phyloP scores from a whole-genome alignment of 106 monocot species.

The Phalaenopsis aphrodite region DNA sequence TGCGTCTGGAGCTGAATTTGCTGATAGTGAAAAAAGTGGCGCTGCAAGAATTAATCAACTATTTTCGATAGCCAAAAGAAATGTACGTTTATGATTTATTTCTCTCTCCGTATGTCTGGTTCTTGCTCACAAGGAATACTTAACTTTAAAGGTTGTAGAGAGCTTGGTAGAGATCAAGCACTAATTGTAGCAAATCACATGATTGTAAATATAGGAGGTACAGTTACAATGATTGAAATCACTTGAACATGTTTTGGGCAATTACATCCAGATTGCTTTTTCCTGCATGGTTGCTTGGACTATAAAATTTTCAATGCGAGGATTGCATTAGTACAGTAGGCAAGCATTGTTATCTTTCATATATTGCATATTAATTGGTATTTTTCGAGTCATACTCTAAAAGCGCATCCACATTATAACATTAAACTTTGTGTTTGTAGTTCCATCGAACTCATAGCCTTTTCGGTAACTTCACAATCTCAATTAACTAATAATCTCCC shows the following conservation, averaged over 20 bases:
- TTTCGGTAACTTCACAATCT: background rate
- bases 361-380: background rate
- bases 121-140: background rate
- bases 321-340: background rate
- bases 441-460: background rate
- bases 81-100: slow-evolving; percentile 34
- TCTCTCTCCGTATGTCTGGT: background rate
- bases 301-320: background rate
- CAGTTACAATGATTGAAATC: background rate
- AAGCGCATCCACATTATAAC: background rate
- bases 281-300: background rate
- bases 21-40: slow-evolving; percentile 88
- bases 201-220: background rate
- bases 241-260: background rate
- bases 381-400: background rate
- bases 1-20: slow-evolving; percentile 91
- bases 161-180: background rate
- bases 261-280: background rate
- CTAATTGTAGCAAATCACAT: background rate
- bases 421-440: background rate
- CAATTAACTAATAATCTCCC: background rate
- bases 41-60: slow-evolving; percentile 84
- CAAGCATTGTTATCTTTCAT: background rate
- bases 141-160: background rate
- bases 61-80: slow-evolving; percentile 79